Percentiles rank a stretch among this genome's conserved stretches.
These are phyloP conservation scores for Pseudocercospora vitis DNA, from an alignment of 2,329 filamentous ascomycete genomes.

Conservation along the genomic window DNA sequence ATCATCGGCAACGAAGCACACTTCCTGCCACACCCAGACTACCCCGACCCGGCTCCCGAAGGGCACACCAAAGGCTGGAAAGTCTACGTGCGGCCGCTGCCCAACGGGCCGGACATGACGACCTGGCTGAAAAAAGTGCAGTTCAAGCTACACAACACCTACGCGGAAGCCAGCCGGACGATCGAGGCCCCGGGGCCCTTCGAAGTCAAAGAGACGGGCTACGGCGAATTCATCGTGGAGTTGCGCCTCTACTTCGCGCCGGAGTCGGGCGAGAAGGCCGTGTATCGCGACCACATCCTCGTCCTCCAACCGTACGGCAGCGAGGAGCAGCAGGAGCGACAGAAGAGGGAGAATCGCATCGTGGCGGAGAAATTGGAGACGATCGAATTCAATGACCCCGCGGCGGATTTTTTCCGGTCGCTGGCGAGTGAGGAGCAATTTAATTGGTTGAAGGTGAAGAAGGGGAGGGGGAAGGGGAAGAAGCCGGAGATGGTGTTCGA, in stretches of 20 bases:
- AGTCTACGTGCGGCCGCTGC: constrained; percentile 87
- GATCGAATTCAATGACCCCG: constrained; percentile 95
- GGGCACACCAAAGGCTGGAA: constrained; percentile 98
- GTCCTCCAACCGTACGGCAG: constrained; percentile 85
- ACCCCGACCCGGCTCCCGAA: constrained; percentile 72
- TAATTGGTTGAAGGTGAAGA: constrained; percentile 55
- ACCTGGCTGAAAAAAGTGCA: constrained; percentile 97
- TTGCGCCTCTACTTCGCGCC: constrained; percentile 91
- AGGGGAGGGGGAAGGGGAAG: constrained; percentile 56
- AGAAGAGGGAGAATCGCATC: constrained; percentile 64
- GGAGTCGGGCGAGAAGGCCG: constrained; percentile 86
- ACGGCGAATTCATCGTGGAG: constrained; percentile 97
- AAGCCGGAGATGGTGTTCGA: constrained; percentile 54
- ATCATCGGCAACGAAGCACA: constrained; percentile 53
- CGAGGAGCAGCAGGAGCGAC: constrained; percentile 69
- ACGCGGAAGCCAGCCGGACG: constrained; percentile 84
- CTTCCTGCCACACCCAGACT: constrained; percentile 70
- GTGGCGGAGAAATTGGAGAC: constrained; percentile 85
- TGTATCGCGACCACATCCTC: constrained; percentile 91
- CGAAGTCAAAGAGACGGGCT: constrained; percentile 86
- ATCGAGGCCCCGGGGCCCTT: constrained; percentile 67
- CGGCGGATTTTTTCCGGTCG: constrained; percentile 84
- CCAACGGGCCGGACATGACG: constrained; percentile 79
- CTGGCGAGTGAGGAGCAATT: constrained; percentile 71
- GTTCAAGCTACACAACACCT: constrained; percentile 97